Evolutionary conservation across 805 yeast species (phyloP), one percentile per base, ranked within the genome.

Genomic region (Saccharomycopsis sp.): DNA sequence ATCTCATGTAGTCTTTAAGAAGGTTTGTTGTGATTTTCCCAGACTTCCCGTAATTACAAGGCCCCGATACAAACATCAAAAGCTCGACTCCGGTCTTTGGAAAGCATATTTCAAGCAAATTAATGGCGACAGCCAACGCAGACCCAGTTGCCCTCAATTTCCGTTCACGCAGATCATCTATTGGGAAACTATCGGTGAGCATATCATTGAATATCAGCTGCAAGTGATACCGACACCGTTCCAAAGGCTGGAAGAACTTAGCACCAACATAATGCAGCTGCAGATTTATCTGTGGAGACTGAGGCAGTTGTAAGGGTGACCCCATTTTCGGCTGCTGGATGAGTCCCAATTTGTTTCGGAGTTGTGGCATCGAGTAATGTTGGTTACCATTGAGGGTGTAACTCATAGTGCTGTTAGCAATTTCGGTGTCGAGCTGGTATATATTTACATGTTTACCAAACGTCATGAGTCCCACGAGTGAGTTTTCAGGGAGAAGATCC

Each of bases 1-100:
- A 83, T 72, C 90, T 77, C 52, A 85, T 72, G 3, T 89, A 85
- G 58, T 82, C 86, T 64, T 80, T 84, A 58, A 84, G 72, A 24
- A 73, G 70, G n/a, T 76, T 71, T 5, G 78, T 78, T 9, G 84
- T 88, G 38, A 85, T 80, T 44, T 72, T 66, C 1, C 89, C 90
- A 1, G 87, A 86, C 25, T 47, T 24, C 1, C 89, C 89, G 61
- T 72, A 71, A 0, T 89, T 85, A 64, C 86, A 80, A 3, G 86
- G 83, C 1, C 89, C 89, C 29, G 84, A 87, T 2, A 80, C 66
- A 64, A 84, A 84, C 23, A 79, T 68, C 66, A 83, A 67, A 3
- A 83, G 66, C 54, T 81, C 82, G 0, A 84, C 81, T 0, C 87
- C 87, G 1, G 78, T 70, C 29, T 79, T 75, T 0, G 80, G 74